phyloP scores from a whole-genome alignment of 257 asterid species.

The Solanum habrochaites region DNA sequence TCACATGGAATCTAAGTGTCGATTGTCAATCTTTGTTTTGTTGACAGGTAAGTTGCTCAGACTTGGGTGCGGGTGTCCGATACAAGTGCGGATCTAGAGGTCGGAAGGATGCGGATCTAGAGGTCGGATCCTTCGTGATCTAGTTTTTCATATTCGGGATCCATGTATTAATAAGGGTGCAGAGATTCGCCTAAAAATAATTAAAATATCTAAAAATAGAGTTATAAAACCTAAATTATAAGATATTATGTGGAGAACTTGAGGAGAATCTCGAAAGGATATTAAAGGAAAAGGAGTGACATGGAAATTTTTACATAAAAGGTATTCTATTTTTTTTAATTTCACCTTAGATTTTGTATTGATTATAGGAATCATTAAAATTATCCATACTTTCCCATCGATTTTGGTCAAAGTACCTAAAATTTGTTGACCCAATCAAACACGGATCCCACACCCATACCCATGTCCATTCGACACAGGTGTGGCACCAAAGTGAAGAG shows the following conservation, averaged over 20 bases:
- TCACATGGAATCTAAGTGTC: background rate
- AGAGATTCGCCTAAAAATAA: background rate
- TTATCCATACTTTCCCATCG: background rate
- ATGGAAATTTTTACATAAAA: background rate
- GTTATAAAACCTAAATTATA: background rate
- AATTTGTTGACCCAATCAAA: background rate
- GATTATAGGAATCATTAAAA: background rate
- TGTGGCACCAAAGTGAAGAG: background rate
- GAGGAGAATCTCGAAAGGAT: background rate
- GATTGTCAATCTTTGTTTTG: background rate
- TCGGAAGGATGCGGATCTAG: background rate
- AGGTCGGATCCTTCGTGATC: background rate
- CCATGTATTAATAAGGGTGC: background rate
- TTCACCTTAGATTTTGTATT: background rate
- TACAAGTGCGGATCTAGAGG: background rate
- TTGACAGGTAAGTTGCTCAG: background rate
- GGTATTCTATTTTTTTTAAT: background rate
- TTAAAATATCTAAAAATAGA: background rate
- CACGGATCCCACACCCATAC: background rate
- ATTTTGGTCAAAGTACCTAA: background rate
- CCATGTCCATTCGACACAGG: background rate
- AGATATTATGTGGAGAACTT: background rate
- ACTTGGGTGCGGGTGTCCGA: background rate
- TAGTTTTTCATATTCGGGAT: background rate
- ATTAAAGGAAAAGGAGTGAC: background rate